phyloP scores from a whole-genome alignment of 2,329 filamentous ascomycete genomes.

The Penicillium sp. region DNA sequence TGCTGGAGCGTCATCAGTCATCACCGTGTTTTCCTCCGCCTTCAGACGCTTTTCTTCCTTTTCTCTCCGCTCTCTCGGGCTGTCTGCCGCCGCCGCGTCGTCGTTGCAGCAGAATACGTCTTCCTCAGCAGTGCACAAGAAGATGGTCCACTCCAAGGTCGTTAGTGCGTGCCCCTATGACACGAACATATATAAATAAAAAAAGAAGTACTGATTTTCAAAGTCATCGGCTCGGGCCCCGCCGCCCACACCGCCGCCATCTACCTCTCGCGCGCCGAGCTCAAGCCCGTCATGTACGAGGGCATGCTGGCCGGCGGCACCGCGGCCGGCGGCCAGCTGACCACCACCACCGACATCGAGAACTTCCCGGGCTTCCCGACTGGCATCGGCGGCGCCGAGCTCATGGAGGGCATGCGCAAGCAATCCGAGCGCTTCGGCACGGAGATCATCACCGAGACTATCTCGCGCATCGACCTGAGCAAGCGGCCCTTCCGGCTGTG shows the following conservation, averaged over 20 bases:
- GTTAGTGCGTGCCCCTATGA: slow-evolving; percentile 62
- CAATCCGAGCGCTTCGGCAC: slow-evolving; percentile 93
- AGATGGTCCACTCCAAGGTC: slow-evolving; percentile 87
- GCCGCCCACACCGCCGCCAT: slow-evolving; percentile 96
- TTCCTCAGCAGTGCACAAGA: slow-evolving; percentile 32
- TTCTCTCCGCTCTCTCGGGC: slow-evolving; percentile 67
- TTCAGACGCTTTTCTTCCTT: slow-evolving; percentile 61
- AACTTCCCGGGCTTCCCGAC: slow-evolving; percentile 96
- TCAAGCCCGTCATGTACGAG: slow-evolving; percentile 94
- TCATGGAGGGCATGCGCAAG: slow-evolving; percentile 94
- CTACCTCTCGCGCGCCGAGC: slow-evolving; percentile 89
- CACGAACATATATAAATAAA: slow-evolving; percentile 32
- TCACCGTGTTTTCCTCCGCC: slow-evolving; percentile 90
- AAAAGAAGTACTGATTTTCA: no score
- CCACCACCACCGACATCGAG: slow-evolving; percentile 96
- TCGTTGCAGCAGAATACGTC: slow-evolving; percentile 58
- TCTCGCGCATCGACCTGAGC: slow-evolving; percentile 81
- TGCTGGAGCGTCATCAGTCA: slow-evolving; percentile 35
- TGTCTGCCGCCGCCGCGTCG: slow-evolving; percentile 69
- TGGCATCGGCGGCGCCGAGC: slow-evolving; percentile 76
- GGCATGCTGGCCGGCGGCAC: slow-evolving; percentile 97
- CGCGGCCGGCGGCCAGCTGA: slow-evolving; percentile 92
- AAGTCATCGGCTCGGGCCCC: slow-evolving; percentile 90
- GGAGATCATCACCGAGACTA: slow-evolving; percentile 83
- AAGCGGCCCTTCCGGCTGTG: slow-evolving; percentile 86